These are phyloP conservation scores for Kuraishia hungarica DNA, from an alignment of 805 yeast species.

Conservation along the genomic window DNA sequence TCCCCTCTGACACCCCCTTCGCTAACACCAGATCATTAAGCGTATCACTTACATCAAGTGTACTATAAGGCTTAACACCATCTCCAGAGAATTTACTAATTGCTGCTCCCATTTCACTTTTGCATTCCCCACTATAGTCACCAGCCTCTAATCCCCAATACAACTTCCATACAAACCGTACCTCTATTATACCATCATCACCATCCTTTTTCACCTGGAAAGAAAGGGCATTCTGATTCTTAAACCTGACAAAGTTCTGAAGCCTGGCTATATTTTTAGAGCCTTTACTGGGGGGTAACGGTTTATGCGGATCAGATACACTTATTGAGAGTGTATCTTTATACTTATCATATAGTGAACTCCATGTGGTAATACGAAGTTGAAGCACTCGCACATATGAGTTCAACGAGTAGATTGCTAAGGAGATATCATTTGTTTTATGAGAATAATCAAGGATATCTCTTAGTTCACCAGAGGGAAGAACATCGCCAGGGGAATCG, in stretches of 20 bases:
- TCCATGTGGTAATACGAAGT: constrained; percentile 12
- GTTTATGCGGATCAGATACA: constrained; percentile 8
- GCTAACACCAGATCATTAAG: constrained; percentile 4
- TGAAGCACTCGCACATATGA: constrained; percentile 14
- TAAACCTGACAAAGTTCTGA: constrained; percentile 4
- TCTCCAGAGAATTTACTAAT: constrained; percentile 1
- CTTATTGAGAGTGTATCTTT: constrained; percentile 2
- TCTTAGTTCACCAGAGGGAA: constrained; percentile 10
- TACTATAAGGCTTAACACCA: neutral
- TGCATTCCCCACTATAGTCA: constrained; percentile 5
- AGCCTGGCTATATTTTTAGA: constrained; percentile 1
- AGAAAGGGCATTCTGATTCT: constrained; percentile 1
- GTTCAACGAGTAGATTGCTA: constrained; percentile 15
- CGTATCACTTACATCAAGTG: constrained; percentile 2
- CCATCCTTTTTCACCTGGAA: neutral
- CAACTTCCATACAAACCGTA: constrained; percentile 5
- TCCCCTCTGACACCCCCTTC: constrained; percentile 3
- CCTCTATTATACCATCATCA: neutral
- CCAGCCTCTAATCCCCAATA: neutral
- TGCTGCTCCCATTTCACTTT: neutral
- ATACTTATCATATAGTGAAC: constrained; percentile 10
- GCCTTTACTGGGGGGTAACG: neutral
- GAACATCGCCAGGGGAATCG: constrained; percentile 5
- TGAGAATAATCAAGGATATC: constrained; percentile 7
- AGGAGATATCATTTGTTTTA: constrained; percentile 12